These are phyloP conservation scores for Plectosphaerella plurivora DNA, from an alignment of 2,329 filamentous ascomycete genomes.

Conservation along the genomic window DNA sequence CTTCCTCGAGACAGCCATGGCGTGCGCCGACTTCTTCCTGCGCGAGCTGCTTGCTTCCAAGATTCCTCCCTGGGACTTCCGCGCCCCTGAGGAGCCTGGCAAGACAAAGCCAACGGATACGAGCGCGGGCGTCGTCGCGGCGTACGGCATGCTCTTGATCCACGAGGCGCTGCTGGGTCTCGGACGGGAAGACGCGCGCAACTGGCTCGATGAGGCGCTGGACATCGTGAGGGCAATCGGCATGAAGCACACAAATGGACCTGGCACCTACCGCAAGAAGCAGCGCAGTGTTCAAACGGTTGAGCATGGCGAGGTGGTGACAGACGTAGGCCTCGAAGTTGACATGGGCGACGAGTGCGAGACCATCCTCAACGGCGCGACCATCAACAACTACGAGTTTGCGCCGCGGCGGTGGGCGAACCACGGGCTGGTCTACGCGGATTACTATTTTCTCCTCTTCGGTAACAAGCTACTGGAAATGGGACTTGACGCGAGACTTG, in stretches of 20 bases:
- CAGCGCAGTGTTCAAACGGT: slow-evolving; percentile 14
- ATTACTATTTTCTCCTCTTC: slow-evolving; percentile 41
- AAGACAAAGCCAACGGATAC: slow-evolving; percentile 24
- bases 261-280: slow-evolving; percentile 10
- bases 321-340: slow-evolving; percentile 12
- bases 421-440: slow-evolving; percentile 44
- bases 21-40: slow-evolving; percentile 41
- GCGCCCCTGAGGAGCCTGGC: slow-evolving; percentile 19
- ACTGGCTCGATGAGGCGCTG: slow-evolving; percentile 21
- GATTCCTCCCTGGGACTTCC: slow-evolving; percentile 46
- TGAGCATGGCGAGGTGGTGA: slow-evolving; percentile 13
- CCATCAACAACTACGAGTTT: slow-evolving; percentile 41
- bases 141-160: slow-evolving; percentile 32
- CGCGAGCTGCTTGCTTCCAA: slow-evolving; percentile 25
- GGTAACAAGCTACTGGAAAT: slow-evolving; percentile 37
- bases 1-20: slow-evolving; percentile 36
- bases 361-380: slow-evolving; percentile 39
- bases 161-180: slow-evolving; percentile 18
- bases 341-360: slow-evolving; percentile 25
- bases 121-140: slow-evolving; percentile 31
- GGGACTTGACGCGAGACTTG: slow-evolving; percentile 10
- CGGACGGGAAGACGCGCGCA: slow-evolving; percentile 6
- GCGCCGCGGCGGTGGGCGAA: slow-evolving; percentile 38
- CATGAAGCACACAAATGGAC: slow-evolving; percentile 15
- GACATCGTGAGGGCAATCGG: slow-evolving; percentile 19